phyloP scores from a whole-genome alignment of 192 early-diverging fungal genomes.

The Piromyces finnis region DNA sequence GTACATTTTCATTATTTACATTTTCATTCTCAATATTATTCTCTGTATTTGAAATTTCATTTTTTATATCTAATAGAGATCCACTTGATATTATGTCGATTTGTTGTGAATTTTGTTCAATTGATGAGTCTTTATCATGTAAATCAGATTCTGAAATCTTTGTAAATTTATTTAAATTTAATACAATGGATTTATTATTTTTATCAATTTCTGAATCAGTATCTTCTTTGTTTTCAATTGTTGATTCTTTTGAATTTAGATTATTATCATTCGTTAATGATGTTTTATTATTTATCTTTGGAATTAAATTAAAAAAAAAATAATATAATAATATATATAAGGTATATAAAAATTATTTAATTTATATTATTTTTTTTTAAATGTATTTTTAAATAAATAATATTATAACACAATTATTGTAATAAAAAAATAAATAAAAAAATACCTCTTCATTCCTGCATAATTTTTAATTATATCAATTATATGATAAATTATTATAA shows the following conservation, averaged over 20 bases:
- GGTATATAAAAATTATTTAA: no score
- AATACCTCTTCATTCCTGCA: not conserved
- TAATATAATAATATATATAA: no score
- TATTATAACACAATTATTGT: not conserved
- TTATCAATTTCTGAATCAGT: not conserved
- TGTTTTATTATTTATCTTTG: no score
- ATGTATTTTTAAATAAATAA: no score
- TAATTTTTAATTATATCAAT: no score
- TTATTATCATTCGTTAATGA: no score
- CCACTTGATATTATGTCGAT: not conserved
- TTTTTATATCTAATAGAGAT: not conserved
- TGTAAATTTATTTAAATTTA: not conserved
- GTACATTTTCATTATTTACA: not conserved
- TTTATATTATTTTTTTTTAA: no score
- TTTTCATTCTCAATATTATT: not conserved
- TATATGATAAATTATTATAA: no score
- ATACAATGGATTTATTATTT: not conserved
- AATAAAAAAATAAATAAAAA: not conserved
- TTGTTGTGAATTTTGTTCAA: not conserved
- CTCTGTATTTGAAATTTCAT: not conserved
- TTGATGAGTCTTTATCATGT: not conserved
- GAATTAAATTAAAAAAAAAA: not conserved
- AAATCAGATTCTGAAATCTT: not conserved
- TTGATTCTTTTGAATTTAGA: no score
- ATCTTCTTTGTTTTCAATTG: no score